Evolutionary conservation across 768 basidiomycete species (phyloP), one percentile per base, ranked within the genome.

Genomic region (Dioszegia aurantiaca): DNA sequence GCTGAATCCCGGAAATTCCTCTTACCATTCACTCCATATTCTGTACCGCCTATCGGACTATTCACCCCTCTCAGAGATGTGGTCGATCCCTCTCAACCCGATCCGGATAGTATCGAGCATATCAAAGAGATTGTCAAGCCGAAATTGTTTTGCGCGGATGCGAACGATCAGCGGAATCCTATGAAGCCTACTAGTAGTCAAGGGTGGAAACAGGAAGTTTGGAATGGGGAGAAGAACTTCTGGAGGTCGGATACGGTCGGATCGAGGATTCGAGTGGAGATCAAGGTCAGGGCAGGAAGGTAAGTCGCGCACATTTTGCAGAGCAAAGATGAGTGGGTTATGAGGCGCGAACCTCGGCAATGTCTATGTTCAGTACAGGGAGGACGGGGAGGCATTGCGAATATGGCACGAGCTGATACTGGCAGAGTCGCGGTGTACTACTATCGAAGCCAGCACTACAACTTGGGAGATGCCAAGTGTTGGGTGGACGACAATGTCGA

Each of bases 401-500:
- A 33, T 33, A 6, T 33, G 33, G 8, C 8, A 27, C 31, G 23
- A 30, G 19, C 57, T 55, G 59, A 33, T 33, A 55, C 30, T 21
- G 10, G 6, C 39, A 75, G 74, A 44, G 68, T 75, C 44, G 74
- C 74, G 8, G 68, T 75, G 4, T 75, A 75, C 46, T 75, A 73
- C 55, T 75, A 65, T 57, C 55, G 73, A 39, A 65, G 63, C 52
- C 66, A 69, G 54, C 53, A 64, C 44, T 72, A 72, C 47, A 55
- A 72, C 55, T 56, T 73, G 2, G 72, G 74, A 10, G 68, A 73
- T 45, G 72, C 70, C 0, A 60, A 51, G 41, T 75, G 74, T 51
- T 75, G 74, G 74, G 74, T 75, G 11, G 74, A 75, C 55, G 74
- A 75, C 46, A 75, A 75, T 46, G 70, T 67, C 28, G 49, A 40